Percentiles rank a stretch among this genome's conserved stretches.
Evolutionary conservation across 352 stramenopile species (phyloP).

Genomic region (Phytophthora ramorum): DNA sequence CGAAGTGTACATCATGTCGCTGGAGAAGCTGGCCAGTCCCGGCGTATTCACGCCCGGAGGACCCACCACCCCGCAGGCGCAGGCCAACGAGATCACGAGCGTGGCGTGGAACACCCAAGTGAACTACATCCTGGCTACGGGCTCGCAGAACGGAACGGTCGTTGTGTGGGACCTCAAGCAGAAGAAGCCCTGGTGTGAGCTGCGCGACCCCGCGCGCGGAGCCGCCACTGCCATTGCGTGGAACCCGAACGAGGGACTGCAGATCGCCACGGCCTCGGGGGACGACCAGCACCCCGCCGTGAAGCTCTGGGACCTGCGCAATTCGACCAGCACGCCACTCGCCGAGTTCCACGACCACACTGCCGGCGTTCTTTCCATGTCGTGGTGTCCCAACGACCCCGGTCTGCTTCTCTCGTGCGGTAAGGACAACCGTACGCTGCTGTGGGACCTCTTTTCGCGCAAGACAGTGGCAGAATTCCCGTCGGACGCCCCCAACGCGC

Average conservation of each 20-base stretch:
- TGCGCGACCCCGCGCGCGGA: slow-evolving; percentile 90
- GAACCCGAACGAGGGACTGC: slow-evolving; percentile 98
- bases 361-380: slow-evolving; percentile 96
- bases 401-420: slow-evolving; percentile 93
- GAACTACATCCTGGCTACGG: slow-evolving; percentile 97
- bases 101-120: slow-evolving; percentile 99
- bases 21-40: slow-evolving; percentile 91
- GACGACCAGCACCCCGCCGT: slow-evolving; percentile 96
- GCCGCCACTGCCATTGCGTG: slow-evolving; percentile 95
- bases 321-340: slow-evolving; percentile 96
- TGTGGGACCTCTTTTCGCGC: slow-evolving; percentile 97
- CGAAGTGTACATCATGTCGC: slow-evolving; percentile 95
- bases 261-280: slow-evolving; percentile 96
- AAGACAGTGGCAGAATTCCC: slow-evolving; percentile 96
- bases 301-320: slow-evolving; percentile 98
- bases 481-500: slow-evolving; percentile 61
- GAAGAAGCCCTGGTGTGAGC: slow-evolving; percentile 98
- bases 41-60: slow-evolving; percentile 91
- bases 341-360: slow-evolving; percentile 96
- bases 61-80: slow-evolving; percentile 60
- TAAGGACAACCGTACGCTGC: slow-evolving; percentile 98
- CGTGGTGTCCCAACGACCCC: slow-evolving; percentile 97
- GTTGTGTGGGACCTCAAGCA: slow-evolving; percentile 98
- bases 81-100: slow-evolving; percentile 89
- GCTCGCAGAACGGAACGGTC: slow-evolving; percentile 93